Conservation (phyloP, 2,329 filamentous ascomycete species). For the Clonostachys rosea region DNA sequence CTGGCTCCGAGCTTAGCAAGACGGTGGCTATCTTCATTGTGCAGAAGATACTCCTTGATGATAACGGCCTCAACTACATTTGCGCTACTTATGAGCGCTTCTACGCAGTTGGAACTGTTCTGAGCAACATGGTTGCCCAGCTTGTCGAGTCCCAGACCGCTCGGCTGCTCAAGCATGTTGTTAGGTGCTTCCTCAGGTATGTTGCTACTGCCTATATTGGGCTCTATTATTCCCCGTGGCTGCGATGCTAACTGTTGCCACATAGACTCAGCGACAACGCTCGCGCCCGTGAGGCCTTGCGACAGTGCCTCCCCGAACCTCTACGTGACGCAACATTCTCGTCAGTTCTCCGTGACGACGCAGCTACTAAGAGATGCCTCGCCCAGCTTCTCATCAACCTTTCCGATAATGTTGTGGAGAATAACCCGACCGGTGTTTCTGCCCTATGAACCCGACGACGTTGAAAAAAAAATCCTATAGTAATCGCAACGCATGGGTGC, state of each 20-base stretch:
- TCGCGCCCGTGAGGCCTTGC: constrained; percentile 86
- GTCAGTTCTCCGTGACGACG: constrained; percentile 91
- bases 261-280: constrained; percentile 89
- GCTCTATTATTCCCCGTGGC: neutral
- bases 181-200: constrained; percentile 91
- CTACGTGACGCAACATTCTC: constrained; percentile 97
- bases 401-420: constrained; percentile 74
- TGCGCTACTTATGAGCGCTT: constrained; percentile 98
- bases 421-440: constrained; percentile 7
- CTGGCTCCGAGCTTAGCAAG: constrained; percentile 95
- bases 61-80: constrained; percentile 95
- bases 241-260: neutral
- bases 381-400: constrained; percentile 97
- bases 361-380: constrained; percentile 94
- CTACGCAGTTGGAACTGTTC: constrained; percentile 93
- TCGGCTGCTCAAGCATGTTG: constrained; percentile 92
- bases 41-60: constrained; percentile 95
- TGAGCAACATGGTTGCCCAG: constrained; percentile 98
- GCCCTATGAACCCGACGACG: too few relatives aligned
- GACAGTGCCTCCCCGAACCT: constrained; percentile 96
- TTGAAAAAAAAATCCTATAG: too few relatives aligned
- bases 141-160: constrained; percentile 97
- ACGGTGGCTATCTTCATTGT: constrained; percentile 99
- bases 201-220: constrained; percentile 17
- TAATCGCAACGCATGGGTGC: too few relatives aligned